phyloP scores from a whole-genome alignment of 2,329 filamentous ascomycete species.

The Cordyceps fumosorosea region DNA sequence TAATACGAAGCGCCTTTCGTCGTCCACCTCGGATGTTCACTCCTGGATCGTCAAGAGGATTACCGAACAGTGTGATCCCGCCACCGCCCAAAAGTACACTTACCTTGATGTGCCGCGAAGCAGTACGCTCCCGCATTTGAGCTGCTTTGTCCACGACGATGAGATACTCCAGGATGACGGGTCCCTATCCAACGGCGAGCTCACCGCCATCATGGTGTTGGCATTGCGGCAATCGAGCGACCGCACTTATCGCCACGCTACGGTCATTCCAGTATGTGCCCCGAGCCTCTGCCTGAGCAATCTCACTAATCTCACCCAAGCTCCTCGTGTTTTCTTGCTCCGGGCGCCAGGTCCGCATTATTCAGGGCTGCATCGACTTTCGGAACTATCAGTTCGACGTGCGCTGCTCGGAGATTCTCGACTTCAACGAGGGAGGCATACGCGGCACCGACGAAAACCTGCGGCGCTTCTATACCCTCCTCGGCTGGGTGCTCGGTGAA shows the following conservation, averaged over 20 bases:
- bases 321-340: neutral
- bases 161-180: neutral
- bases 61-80: neutral
- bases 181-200: neutral
- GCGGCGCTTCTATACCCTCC: neutral
- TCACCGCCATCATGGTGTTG: neutral
- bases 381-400: neutral
- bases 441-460: neutral
- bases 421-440: neutral
- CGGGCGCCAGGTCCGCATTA: neutral
- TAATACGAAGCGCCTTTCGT: neutral
- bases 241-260: neutral
- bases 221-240: neutral
- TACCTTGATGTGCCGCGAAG: too few relatives aligned
- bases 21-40: neutral
- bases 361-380: neutral
- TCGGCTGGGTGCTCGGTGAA: neutral
- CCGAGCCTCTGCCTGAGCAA: neutral
- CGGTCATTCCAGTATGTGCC: neutral
- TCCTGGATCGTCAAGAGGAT: neutral
- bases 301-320: neutral
- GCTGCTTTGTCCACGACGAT: neutral
- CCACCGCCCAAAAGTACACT: too few relatives aligned
- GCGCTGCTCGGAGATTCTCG: neutral
- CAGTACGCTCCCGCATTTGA: neutral